Conservation (phyloP, 805 yeast species). For the Barnettozyma californica region DNA sequence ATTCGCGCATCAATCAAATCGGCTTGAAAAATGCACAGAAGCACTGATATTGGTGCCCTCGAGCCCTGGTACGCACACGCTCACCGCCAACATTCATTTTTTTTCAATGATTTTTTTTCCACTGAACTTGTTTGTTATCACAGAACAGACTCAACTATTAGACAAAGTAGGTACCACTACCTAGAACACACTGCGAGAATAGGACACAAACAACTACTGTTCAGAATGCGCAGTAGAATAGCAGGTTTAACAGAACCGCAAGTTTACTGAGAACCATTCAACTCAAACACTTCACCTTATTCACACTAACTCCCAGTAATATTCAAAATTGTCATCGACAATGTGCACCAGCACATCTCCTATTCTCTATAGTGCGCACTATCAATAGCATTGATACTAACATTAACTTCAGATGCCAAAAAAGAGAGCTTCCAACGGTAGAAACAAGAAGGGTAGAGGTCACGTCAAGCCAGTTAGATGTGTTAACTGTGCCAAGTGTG, state of each 20-base stretch:
- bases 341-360: not conserved
- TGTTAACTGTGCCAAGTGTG: constrained; percentile 99
- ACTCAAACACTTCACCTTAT: not conserved
- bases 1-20: not conserved
- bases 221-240: not conserved
- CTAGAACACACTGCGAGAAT: not conserved
- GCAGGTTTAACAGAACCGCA: not conserved
- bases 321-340: not conserved
- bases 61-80: constrained; percentile 2
- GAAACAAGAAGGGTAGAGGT: constrained; percentile 99
- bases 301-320: not conserved
- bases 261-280: not conserved
- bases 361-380: not conserved
- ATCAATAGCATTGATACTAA: constrained; percentile 14
- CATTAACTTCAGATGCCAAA: constrained; percentile 71
- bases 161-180: constrained; percentile 8
- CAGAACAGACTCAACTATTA: constrained; percentile 7
- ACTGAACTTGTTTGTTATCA: constrained; percentile 1
- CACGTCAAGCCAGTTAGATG: constrained; percentile 99
- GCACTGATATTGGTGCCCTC: not conserved
- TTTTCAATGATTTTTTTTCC: constrained; percentile 4
- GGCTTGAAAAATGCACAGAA: constrained; percentile 4
- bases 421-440: constrained; percentile 99
- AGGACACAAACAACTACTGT: not conserved
- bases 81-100: not conserved